A percentile compares a stretch with the other conserved stretches of the same genome.
These are phyloP conservation scores for Crithidia fasciculata DNA, from an alignment of 208 protist species.

Conservation along the genomic window DNA sequence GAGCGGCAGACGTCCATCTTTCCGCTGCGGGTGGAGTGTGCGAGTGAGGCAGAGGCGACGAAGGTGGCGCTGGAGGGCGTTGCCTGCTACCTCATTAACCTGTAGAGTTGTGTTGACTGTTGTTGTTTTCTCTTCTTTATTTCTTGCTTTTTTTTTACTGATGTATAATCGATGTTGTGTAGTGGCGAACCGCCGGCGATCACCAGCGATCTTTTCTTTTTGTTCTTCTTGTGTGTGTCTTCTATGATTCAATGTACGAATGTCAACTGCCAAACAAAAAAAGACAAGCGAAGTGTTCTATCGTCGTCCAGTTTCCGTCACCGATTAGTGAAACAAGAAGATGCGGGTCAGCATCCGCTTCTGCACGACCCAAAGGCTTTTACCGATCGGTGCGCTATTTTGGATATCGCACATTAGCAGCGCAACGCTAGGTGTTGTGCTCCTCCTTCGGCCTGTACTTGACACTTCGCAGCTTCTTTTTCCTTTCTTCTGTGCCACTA, in stretches of 20 bases:
- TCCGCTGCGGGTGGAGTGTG: conserved; percentile 51
- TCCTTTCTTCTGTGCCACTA: not conserved
- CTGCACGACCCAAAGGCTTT: no score
- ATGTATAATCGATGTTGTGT: not conserved
- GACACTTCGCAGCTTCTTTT: not conserved
- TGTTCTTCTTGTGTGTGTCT: not conserved
- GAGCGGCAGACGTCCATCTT: conserved; percentile 61
- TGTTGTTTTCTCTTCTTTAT: not conserved
- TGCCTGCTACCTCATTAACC: conserved; percentile 63
- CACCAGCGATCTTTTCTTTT: not conserved
- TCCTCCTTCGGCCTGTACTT: no score
- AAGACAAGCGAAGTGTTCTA: no score
- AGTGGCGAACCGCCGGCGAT: no score
- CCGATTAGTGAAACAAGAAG: no score
- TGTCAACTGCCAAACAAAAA: no score
- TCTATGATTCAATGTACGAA: not conserved
- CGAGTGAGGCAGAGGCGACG: conserved; percentile 28
- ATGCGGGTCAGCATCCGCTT: no score
- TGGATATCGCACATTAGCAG: no score
- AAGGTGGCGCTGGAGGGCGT: conserved; percentile 66
- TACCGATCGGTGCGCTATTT: no score
- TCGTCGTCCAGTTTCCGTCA: no score
- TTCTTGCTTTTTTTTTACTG: conserved; percentile 5
- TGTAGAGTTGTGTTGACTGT: conserved; percentile 17
- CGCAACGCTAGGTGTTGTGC: no score